Percentiles rank a stretch among this genome's conserved stretches.
These are phyloP conservation scores for Phaeophleospora eucalypticola DNA, from an alignment of 2,329 filamentous ascomycete species.

Conservation along the genomic window DNA sequence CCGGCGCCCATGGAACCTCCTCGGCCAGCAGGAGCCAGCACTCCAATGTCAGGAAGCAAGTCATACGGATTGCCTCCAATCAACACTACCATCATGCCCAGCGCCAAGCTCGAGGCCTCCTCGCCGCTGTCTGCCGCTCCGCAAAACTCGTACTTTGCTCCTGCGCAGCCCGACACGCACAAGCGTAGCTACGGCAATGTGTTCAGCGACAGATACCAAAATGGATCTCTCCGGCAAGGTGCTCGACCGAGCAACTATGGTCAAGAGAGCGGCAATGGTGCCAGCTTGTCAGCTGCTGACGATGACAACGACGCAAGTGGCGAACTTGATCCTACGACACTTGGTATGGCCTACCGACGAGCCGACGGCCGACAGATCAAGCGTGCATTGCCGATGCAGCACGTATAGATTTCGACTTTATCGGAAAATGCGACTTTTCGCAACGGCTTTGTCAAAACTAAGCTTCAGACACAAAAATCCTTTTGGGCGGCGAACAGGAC, in stretches of 20 bases:
- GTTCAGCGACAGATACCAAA: slow-evolving; percentile 39
- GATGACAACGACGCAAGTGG: slow-evolving; percentile 29
- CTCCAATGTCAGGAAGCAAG: slow-evolving; percentile 17
- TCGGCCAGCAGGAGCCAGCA: slow-evolving; percentile 22
- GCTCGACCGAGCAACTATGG: slow-evolving; percentile 36
- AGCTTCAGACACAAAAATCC: slow-evolving; percentile 1
- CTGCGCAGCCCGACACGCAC: slow-evolving; percentile 29
- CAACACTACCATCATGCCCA: slow-evolving; percentile 36
- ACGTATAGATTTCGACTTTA: slow-evolving; percentile 4
- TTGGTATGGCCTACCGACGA: slow-evolving; percentile 44
- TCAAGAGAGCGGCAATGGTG: slow-evolving; percentile 10
- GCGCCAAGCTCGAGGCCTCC: slow-evolving; percentile 36
- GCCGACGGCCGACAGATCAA: slow-evolving; percentile 40
- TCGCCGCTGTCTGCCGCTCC: slow-evolving; percentile 42
- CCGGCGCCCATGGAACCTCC: slow-evolving; percentile 23
- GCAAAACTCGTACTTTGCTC: slow-evolving; percentile 26
- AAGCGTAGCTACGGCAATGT: slow-evolving; percentile 46
- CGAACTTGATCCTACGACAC: slow-evolving; percentile 27
- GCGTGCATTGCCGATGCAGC: slow-evolving; percentile 22
- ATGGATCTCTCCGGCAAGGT: slow-evolving; percentile 42
- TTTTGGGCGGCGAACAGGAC: slow-evolving; percentile 6
- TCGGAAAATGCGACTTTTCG: too few species aligned
- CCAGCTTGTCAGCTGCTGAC: slow-evolving; percentile 25
- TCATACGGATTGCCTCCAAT: slow-evolving; percentile 38
- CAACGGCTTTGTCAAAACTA: not conserved